Evolutionary conservation across 192 early-diverging fungal genomes (phyloP).

Genomic region (Coemansia sp.): DNA sequence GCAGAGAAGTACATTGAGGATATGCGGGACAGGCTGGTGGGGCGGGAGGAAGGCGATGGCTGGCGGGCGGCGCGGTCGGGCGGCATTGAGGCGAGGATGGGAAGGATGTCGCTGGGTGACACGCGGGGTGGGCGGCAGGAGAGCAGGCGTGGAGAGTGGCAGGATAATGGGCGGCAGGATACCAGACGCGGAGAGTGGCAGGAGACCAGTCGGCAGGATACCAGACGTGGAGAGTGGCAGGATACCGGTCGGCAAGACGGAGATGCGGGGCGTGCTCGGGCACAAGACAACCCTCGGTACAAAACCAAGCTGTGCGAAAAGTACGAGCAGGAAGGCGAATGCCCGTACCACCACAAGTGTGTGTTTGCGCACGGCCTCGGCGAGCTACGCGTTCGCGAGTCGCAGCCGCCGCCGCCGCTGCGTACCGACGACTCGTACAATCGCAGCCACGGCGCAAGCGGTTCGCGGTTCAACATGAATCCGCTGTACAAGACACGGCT

Average conservation of each 20-base stretch:
- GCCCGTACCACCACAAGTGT: constrained; percentile 90
- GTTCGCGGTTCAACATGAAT: constrained; percentile 53
- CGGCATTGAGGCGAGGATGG: constrained; percentile 25
- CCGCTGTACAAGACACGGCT: constrained; percentile 79
- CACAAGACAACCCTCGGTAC: constrained; percentile 74
- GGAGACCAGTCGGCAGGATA: background rate
- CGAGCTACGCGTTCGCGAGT: constrained; percentile 59
- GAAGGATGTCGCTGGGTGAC: constrained; percentile 21
- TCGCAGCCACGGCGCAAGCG: constrained; percentile 28
- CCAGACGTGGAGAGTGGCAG: background rate
- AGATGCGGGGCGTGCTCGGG: constrained; percentile 8
- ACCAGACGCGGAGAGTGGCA: background rate
- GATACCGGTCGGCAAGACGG: background rate
- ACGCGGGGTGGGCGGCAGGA: background rate
- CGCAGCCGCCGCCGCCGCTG: background rate
- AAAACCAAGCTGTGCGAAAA: constrained; percentile 86
- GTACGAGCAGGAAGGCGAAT: constrained; percentile 82
- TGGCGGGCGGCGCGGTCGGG: constrained; percentile 30
- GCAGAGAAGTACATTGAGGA: background rate
- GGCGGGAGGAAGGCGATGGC: constrained; percentile 40
- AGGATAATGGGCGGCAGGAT: too few relatives aligned
- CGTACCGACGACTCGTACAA: constrained; percentile 6
- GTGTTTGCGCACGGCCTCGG: constrained; percentile 80
- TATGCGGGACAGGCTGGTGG: constrained; percentile 7
- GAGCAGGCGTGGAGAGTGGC: too few relatives aligned